Evolutionary conservation across 352 stramenopile species (phyloP), one percentile per base, ranked within the genome.

Genomic region (Phytophthora niederhauseri): DNA sequence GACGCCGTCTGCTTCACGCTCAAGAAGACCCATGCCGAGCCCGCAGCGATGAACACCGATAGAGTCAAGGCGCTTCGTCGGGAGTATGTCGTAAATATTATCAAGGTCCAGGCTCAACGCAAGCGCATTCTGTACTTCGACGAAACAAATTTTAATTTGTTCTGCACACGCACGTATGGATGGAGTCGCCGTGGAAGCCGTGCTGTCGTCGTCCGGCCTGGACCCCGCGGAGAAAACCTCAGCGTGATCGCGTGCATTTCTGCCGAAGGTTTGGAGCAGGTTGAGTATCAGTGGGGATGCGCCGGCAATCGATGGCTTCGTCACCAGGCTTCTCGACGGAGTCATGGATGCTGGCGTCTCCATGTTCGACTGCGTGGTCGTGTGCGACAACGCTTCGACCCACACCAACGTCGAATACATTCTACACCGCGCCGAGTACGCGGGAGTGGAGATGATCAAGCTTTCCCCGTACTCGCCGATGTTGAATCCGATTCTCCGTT

Each of bases 111-210:
- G 20, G 19, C 48, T 11, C 48, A 54, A 11, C 48, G 20, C 19
- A 54, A 54, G 9, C 19, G 48, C 8, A 31, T 31, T 6, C 12
- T 54, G 9, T 54, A 31, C 15, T 54, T 54, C n/a, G 8, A 34
- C 15, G 48, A 54, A 20, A 54, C 19, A n/a, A 54, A 54, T 12
- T 54, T 34, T 4, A 54, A 54, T 31, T 31, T 52, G 19, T 54
- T 54, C 15, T 54, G 48, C 15, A 34, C 9, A 14, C 48, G 48
- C 8, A 54, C 9, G 11, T 54, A 17, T 31, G n/a, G 48, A 7
- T 54, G 20, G 48, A 54, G 48, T 54, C 22, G 48, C 11, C 48
- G 48, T 3, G 48, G 48, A 31, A 31, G n/a, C 4, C 22, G 48
- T 5, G 48, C 9, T 7, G 48, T 54, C 8, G 48, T 31, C 19